Base-by-base conservation (phyloP, 441 rosid genomes). In the Arabidopsis lyrata region DNA sequence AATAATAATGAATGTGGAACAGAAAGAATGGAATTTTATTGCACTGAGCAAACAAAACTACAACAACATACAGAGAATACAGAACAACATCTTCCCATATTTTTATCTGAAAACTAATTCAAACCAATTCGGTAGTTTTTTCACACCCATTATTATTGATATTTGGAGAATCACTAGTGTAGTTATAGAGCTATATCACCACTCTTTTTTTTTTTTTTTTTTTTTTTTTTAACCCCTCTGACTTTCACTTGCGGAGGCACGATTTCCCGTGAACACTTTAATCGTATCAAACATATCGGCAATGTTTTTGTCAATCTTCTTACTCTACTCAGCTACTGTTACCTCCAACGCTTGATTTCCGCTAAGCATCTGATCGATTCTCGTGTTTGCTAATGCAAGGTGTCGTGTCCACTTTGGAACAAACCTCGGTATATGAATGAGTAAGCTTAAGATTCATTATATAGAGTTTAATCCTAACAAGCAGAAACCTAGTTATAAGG, bases 161-260 rank as follows among this genome's bases (percentile, higher is more conserved):
- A 76, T 13, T 68, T 69, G 13, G 57, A 45, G 64, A 69, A 61
- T 60, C 53, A 27, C 5, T 61, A 13, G 56, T 35, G 52, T 9
- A 69, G 74, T 32, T 69, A 44, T 38, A 76, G 75, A 76, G 70
- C 38, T 54, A 44, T 62, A 68, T 58, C 75, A 68, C 20, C 20
- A 18, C 20, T 18, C n/a, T n/a, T n/a, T n/a, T n/a, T n/a, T n/a
- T n/a, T n/a, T n/a, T n/a, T n/a, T n/a, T n/a, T n/a, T n/a, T n/a
- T n/a, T n/a, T n/a, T n/a, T n/a, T n/a, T n/a, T n/a, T n/a, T n/a
- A n/a, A n/a, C n/a, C n/a, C n/a, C n/a, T n/a, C 20, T 18, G 20
- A 18, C 20, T 18, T 18, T 18, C 20, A 18, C 20, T 18, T 18
- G 20, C 20, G 20, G 20, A 18, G 20, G 20, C 20, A 18, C 20